Conservation (phyloP, 2,329 filamentous ascomycete genomes). For the Colletotrichum aenigma region DNA sequence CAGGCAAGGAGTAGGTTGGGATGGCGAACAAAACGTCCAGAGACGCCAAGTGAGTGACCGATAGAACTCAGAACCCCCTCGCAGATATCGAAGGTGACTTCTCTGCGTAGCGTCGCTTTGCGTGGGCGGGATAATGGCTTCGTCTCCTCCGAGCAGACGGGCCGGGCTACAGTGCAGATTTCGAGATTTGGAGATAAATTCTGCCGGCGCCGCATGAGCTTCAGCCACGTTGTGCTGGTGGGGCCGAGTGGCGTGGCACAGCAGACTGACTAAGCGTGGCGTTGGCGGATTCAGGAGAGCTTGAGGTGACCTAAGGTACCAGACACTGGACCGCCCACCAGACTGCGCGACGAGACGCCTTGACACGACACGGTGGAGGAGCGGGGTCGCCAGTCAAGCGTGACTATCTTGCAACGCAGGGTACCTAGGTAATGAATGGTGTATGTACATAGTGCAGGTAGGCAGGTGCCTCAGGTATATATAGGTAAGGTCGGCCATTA, state of each 20-base stretch:
- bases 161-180: neutral
- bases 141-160: neutral
- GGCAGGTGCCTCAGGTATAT: too few relatives aligned
- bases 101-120: neutral
- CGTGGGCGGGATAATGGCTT: neutral
- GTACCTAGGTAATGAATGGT: too few relatives aligned
- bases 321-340: too few relatives aligned
- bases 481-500: too few relatives aligned
- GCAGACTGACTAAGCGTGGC: neutral
- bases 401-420: neutral
- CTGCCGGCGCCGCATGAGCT: neutral
- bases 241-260: neutral
- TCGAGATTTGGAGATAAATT: slow-evolving; percentile 17
- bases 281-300: neutral
- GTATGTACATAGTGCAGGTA: too few relatives aligned
- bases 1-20: neutral
- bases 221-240: neutral
- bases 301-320: too few relatives aligned
- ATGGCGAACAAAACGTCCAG: neutral
- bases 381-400: neutral
- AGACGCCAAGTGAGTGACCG: neutral
- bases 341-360: neutral
- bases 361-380: neutral
- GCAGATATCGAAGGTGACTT: neutral
- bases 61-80: neutral